Percentiles rank a stretch among this genome's conserved stretches.
Evolutionary conservation across 352 stramenopile species (phyloP).

Genomic region (Globisporangium barbulae): DNA sequence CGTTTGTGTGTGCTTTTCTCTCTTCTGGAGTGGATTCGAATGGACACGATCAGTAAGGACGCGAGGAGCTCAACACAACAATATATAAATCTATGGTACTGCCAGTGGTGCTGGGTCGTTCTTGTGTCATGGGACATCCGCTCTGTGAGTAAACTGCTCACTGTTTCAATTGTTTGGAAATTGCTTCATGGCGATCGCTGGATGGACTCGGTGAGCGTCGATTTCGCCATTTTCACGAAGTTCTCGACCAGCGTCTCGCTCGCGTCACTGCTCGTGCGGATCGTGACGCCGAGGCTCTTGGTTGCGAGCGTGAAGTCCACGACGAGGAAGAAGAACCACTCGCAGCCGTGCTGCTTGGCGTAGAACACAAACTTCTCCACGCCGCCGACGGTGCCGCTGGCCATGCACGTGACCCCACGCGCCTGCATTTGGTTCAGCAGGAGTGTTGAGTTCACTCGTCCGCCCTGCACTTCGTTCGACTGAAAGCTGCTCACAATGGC

Average conservation of each 20-base stretch:
- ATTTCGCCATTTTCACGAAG: constrained; percentile 35
- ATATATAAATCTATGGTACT: constrained; percentile 13
- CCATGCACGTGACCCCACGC: constrained; percentile 59
- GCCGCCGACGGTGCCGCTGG: constrained; percentile 58
- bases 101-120: not conserved
- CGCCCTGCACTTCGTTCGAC: constrained; percentile 16
- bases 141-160: not conserved
- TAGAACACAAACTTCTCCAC: constrained; percentile 82
- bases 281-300: constrained; percentile 32
- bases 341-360: constrained; percentile 41
- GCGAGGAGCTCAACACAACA: constrained; percentile 2
- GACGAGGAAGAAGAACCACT: constrained; percentile 55
- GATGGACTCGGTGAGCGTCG: constrained; percentile 16
- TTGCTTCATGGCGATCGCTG: constrained; percentile 4
- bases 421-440: constrained; percentile 46
- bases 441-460: constrained; percentile 20
- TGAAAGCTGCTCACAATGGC: constrained; percentile 26
- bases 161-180: not conserved
- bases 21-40: not conserved
- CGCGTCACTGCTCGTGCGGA: constrained; percentile 49
- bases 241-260: constrained; percentile 40
- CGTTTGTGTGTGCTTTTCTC: not conserved
- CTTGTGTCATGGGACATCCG: not conserved
- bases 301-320: constrained; percentile 45
- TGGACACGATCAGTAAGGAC: constrained; percentile 1